Conservation (phyloP, 352 stramenopile genomes). For the Phytophthora syringae region DNA sequence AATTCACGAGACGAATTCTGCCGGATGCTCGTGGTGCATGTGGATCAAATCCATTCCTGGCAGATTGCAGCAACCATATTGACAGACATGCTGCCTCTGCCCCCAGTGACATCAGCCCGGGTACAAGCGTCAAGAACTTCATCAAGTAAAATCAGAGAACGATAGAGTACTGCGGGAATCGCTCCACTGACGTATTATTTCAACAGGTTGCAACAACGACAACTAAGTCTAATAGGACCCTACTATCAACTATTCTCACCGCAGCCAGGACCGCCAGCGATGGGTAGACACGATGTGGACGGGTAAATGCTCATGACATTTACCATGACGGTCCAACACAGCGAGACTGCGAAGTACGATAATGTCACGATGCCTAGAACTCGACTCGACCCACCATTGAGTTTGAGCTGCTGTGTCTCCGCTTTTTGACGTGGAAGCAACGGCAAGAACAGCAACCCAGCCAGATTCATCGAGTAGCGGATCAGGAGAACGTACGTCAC, state of each 20-base stretch:
- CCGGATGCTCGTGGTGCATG: conserved; percentile 4
- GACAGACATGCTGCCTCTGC: neutral
- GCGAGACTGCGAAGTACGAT: conserved; percentile 31
- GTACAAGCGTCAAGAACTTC: neutral
- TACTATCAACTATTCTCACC: neutral
- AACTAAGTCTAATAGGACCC: neutral
- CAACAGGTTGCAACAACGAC: neutral
- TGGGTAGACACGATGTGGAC: conserved; percentile 26
- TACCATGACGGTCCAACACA: conserved; percentile 36
- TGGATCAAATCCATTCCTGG: conserved; percentile 18
- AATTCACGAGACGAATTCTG: conserved; percentile 2
- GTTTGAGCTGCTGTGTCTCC: conserved; percentile 45
- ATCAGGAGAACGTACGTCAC: conserved; percentile 57
- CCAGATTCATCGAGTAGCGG: conserved; percentile 39
- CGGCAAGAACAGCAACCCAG: conserved; percentile 38
- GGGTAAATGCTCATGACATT: conserved; percentile 46
- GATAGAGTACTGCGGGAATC: too few relatives aligned
- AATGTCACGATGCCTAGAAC: conserved; percentile 44
- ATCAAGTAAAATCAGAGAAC: too few relatives aligned
- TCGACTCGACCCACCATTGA: conserved; percentile 41
- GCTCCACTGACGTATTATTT: neutral
- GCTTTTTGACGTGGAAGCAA: conserved; percentile 55
- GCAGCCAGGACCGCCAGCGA: conserved; percentile 32
- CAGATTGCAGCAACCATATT: neutral
- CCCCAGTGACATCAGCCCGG: too few relatives aligned